Evolutionary conservation across 225 moss, liverwort and hornwort genomes (phyloP).

Genomic region (Polytrichum formosum): DNA sequence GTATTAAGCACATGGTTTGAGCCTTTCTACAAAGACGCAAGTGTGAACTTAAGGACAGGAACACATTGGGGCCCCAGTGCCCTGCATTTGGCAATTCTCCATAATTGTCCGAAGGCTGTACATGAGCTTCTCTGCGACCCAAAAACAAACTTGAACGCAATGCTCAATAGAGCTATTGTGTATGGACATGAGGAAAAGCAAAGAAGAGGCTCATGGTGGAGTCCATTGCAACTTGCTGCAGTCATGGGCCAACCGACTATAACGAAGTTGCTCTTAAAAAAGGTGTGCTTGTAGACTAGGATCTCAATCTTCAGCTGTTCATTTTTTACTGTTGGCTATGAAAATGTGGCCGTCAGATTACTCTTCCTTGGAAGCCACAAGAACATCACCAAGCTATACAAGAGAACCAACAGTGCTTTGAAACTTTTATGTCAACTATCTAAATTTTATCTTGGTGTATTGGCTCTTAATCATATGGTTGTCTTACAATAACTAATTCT

Average conservation of each 20-base stretch:
- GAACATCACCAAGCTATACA: too few species aligned
- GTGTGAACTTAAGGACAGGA: slow-evolving; percentile 22
- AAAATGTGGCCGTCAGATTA: too few species aligned
- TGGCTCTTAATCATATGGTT: not conserved
- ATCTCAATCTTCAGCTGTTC: too few species aligned
- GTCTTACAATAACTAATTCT: not conserved
- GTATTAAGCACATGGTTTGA: too few species aligned
- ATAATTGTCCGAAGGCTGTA: slow-evolving; percentile 14
- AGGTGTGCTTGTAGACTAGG: too few species aligned
- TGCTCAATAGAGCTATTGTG: slow-evolving; percentile 10
- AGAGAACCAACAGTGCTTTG: too few species aligned
- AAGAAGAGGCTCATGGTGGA: not conserved
- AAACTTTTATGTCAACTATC: too few species aligned
- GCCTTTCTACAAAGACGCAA: slow-evolving; percentile 7
- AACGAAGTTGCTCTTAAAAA: not conserved
- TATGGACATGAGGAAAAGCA: slow-evolving; percentile 4
- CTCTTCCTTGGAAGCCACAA: too few species aligned
- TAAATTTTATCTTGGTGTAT: too few species aligned
- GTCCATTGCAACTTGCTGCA: slow-evolving; percentile 21
- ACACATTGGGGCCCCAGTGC: slow-evolving; percentile 5
- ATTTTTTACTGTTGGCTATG: too few species aligned
- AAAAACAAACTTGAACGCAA: slow-evolving; percentile 1
- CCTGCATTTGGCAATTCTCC: slow-evolving; percentile 32
- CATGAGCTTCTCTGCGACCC: slow-evolving; percentile 4
- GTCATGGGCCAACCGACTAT: slow-evolving; percentile 14